A percentile compares a stretch with the other conserved stretches of the same genome.
Conservation (phyloP, 129 eudicot genomes). For the Pulicaria dysenterica region DNA sequence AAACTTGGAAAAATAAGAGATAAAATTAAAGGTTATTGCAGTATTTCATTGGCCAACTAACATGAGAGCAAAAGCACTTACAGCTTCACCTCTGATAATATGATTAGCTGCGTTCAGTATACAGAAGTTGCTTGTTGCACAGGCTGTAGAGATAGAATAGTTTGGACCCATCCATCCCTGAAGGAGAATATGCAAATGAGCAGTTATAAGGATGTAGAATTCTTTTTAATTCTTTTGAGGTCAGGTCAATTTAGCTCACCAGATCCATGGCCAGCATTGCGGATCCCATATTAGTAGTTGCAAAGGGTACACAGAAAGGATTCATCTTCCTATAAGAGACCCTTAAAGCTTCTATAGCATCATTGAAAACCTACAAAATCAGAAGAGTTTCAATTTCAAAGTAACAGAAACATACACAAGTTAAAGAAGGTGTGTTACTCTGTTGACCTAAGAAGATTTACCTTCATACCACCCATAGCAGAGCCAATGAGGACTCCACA, state of each 20-base stretch:
- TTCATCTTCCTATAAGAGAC: slow-evolving; percentile 88
- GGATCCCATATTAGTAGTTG: slow-evolving; percentile 95
- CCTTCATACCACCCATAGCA: slow-evolving; percentile 98
- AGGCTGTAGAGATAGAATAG: slow-evolving; percentile 85
- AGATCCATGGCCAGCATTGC: slow-evolving; percentile 94
- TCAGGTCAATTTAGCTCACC: slow-evolving; percentile 40
- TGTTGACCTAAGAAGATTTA: slow-evolving; percentile 14
- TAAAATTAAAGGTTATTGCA: neutral
- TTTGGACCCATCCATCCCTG: slow-evolving; percentile 99
- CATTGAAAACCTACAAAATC: slow-evolving; percentile 67
- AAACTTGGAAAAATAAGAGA: neutral
- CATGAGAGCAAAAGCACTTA: slow-evolving; percentile 36
- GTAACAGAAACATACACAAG: neutral
- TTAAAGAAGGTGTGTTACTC: neutral
- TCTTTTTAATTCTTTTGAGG: neutral
- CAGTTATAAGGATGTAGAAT: neutral
- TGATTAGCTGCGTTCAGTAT: slow-evolving; percentile 92
- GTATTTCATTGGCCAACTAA: neutral
- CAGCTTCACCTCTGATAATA: slow-evolving; percentile 96
- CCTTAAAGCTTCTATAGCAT: slow-evolving; percentile 89
- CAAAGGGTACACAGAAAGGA: slow-evolving; percentile 91
- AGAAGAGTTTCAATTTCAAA: neutral
- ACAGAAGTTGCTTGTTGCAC: slow-evolving; percentile 92
- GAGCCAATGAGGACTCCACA: slow-evolving; percentile 97
- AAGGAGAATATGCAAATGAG: neutral